Percentiles rank a stretch among this genome's conserved stretches.
phyloP scores from a whole-genome alignment of 2,329 filamentous ascomycete genomes.

The Sphaerulina vaccinii region DNA sequence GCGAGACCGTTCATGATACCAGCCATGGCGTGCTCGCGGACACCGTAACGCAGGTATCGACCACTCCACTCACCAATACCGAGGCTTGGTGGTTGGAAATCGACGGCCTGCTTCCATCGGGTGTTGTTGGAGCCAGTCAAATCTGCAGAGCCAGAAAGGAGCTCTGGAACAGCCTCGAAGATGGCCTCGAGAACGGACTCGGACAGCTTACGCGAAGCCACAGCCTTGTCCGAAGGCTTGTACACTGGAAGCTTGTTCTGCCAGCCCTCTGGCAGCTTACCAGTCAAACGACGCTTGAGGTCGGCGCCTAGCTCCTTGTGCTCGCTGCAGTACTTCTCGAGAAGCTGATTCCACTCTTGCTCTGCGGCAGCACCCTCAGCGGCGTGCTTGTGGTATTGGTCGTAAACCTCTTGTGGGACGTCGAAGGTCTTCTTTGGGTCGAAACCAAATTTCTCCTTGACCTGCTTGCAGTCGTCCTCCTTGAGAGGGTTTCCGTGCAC shows the following conservation, averaged over 20 bases:
- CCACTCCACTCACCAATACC: slow-evolving; percentile 87
- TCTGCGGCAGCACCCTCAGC: slow-evolving; percentile 84
- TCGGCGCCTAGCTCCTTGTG: slow-evolving; percentile 78
- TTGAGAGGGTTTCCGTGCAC: slow-evolving; percentile 97
- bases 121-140: slow-evolving; percentile 98
- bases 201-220: slow-evolving; percentile 94
- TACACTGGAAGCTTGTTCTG: slow-evolving; percentile 90
- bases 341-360: slow-evolving; percentile 91
- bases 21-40: slow-evolving; percentile 89
- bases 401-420: slow-evolving; percentile 93
- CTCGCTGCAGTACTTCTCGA: slow-evolving; percentile 79
- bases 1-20: slow-evolving; percentile 93
- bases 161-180: slow-evolving; percentile 77
- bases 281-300: slow-evolving; percentile 73
- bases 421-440: slow-evolving; percentile 90
- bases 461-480: slow-evolving; percentile 85
- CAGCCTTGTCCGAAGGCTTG: slow-evolving; percentile 77
- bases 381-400: slow-evolving; percentile 80
- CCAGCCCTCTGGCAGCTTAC: slow-evolving; percentile 92
- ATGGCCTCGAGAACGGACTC: slow-evolving; percentile 90
- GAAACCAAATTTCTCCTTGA: slow-evolving; percentile 96
- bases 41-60: slow-evolving; percentile 89
- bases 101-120: slow-evolving; percentile 91
- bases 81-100: slow-evolving; percentile 89
- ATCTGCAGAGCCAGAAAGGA: slow-evolving; percentile 94